Conservation (phyloP, 1,284 basidiomycete genomes). For the Naganishia cerealis region DNA sequence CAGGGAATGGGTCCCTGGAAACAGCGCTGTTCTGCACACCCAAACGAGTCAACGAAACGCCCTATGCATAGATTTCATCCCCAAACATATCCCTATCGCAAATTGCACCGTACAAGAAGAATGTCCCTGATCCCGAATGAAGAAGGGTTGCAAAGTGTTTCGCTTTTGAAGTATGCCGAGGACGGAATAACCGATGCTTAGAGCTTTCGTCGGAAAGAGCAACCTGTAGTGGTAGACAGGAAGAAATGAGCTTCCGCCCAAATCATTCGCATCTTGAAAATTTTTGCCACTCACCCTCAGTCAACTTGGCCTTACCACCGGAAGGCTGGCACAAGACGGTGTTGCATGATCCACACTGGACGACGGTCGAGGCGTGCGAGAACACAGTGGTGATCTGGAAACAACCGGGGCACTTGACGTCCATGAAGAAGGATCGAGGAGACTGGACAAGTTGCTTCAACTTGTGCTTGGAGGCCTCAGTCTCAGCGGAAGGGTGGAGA, state of each 20-base stretch:
- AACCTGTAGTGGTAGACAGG: slow-evolving; percentile 17
- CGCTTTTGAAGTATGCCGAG: slow-evolving; percentile 24
- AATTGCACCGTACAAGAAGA: slow-evolving; percentile 27
- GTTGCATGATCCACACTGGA: slow-evolving; percentile 81
- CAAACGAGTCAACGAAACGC: background rate
- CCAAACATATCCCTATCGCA: slow-evolving; percentile 28
- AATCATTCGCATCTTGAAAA: background rate
- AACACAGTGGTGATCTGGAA: slow-evolving; percentile 58
- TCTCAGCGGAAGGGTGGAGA: slow-evolving; percentile 88
- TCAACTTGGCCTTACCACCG: slow-evolving; percentile 96
- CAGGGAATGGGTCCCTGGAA: background rate
- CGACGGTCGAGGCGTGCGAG: slow-evolving; percentile 57
- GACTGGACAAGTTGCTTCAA: slow-evolving; percentile 98
- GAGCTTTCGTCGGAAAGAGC: slow-evolving; percentile 37
- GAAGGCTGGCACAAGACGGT: slow-evolving; percentile 97
- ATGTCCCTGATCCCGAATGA: slow-evolving; percentile 23
- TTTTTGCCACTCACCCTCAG: slow-evolving; percentile 83
- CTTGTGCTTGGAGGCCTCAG: slow-evolving; percentile 90
- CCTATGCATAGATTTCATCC: slow-evolving; percentile 27
- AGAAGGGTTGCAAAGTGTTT: slow-evolving; percentile 26
- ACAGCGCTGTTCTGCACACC: background rate
- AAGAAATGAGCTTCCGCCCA: background rate
- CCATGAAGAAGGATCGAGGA: slow-evolving; percentile 99
- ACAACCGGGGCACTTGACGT: slow-evolving; percentile 96
- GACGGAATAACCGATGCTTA: slow-evolving; percentile 27